A percentile compares a stretch with the other conserved stretches of the same genome.
These are phyloP conservation scores for Backusella tuberculispora DNA, from an alignment of 192 early-diverging fungal genomes.

Conservation along the genomic window DNA sequence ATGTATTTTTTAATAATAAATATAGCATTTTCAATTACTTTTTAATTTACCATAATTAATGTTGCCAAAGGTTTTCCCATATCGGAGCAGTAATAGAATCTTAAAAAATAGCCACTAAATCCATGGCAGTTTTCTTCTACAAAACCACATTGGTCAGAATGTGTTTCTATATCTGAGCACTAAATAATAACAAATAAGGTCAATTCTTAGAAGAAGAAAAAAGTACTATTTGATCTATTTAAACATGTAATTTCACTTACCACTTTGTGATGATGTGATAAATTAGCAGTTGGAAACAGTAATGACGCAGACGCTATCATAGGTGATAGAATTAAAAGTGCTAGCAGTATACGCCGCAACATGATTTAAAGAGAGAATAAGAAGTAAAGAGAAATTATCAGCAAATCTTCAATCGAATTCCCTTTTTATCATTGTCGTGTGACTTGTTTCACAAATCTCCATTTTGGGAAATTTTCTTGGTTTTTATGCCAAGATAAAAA, in stretches of 20 bases:
- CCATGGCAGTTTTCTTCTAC: conserved; percentile 63
- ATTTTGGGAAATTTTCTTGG: conserved; percentile 6
- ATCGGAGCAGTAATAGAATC: conserved; percentile 55
- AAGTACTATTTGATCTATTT: background rate
- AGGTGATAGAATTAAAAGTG: background rate
- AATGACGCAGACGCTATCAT: conserved; percentile 11
- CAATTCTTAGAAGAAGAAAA: background rate
- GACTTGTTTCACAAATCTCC: background rate
- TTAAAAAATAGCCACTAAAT: conserved; percentile 55
- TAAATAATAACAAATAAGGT: conserved; percentile 10
- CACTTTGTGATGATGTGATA: conserved; percentile 18
- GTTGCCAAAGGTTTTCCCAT: conserved; percentile 36
- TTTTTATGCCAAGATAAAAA: conserved; percentile 7
- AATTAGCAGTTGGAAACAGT: background rate
- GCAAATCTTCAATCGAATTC: background rate
- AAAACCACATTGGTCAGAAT: conserved; percentile 56
- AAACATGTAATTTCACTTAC: background rate
- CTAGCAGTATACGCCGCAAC: background rate
- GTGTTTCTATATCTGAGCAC: conserved; percentile 53
- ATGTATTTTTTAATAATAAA: conserved; percentile 35
- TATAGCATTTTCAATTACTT: background rate
- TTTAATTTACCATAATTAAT: conserved; percentile 42
- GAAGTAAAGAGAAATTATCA: background rate
- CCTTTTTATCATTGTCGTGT: background rate
- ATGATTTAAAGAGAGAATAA: background rate